A percentile compares a stretch with the other conserved stretches of the same genome.
Evolutionary conservation across 2,329 filamentous ascomycete species (phyloP).

Genomic region (Beauveria sp.): DNA sequence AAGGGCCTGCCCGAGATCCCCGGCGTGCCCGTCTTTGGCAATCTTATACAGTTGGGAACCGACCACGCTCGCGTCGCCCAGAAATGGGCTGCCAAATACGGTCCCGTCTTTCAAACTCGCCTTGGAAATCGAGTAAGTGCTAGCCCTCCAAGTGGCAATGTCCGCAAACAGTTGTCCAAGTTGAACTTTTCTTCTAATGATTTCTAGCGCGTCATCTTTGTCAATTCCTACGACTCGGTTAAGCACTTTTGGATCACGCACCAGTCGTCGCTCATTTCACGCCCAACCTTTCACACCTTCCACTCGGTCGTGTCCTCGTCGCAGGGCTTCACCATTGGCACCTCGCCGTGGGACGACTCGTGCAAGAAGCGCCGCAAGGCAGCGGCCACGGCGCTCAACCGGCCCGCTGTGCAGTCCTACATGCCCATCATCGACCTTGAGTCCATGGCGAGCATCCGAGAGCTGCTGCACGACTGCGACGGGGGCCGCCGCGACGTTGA

Average conservation of each 20-base stretch:
- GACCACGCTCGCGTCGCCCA: slow-evolving; percentile 47
- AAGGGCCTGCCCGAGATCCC: slow-evolving; percentile 55
- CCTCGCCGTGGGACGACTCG: slow-evolving; percentile 76
- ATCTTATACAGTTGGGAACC: slow-evolving; percentile 51
- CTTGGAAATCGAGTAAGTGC: slow-evolving; percentile 56
- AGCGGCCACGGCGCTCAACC: slow-evolving; percentile 70
- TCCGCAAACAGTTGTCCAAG: neutral
- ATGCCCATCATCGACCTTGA: slow-evolving; percentile 79
- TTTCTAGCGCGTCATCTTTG: slow-evolving; percentile 59
- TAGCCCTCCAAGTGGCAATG: too few species aligned
- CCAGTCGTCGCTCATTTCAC: slow-evolving; percentile 68
- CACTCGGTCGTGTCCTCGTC: slow-evolving; percentile 70
- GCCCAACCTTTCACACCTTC: slow-evolving; percentile 74
- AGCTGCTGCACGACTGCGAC: slow-evolving; percentile 58
- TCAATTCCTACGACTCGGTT: slow-evolving; percentile 70
- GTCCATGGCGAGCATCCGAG: slow-evolving; percentile 61
- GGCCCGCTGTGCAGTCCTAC: slow-evolving; percentile 68
- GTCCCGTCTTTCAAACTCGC: slow-evolving; percentile 57
- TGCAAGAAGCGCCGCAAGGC: slow-evolving; percentile 72
- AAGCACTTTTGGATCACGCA: slow-evolving; percentile 71
- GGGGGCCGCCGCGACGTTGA: slow-evolving; percentile 58
- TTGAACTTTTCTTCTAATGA: neutral
- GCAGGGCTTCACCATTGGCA: slow-evolving; percentile 75
- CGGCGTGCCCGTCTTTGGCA: slow-evolving; percentile 55
- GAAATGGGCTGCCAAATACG: slow-evolving; percentile 52